Evolutionary conservation across 176 grass and related monocot genomes (phyloP).

Genomic region (Rhynchospora pubera): DNA sequence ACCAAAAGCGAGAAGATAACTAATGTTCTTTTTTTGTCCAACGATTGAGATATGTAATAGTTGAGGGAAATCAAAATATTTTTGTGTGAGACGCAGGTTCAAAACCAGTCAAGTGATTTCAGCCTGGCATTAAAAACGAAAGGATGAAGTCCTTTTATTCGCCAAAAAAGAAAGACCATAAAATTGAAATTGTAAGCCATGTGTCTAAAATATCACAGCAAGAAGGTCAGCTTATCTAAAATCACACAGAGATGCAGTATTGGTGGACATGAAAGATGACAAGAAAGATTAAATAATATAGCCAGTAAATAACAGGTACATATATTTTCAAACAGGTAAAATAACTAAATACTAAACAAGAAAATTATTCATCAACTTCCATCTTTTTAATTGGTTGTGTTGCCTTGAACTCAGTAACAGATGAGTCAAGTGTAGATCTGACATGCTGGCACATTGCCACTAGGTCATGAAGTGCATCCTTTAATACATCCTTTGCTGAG

Average conservation of each 20-base stretch:
- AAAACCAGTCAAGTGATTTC: too few relatives aligned
- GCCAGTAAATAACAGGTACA: neutral
- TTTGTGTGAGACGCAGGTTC: too few relatives aligned
- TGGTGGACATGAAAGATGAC: neutral
- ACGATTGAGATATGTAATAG: too few relatives aligned
- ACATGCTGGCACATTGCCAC: constrained; percentile 53
- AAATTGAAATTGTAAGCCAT: neutral
- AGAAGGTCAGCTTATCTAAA: neutral
- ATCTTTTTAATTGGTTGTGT: constrained; percentile 24
- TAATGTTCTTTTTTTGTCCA: too few relatives aligned
- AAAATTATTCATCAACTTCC: constrained; percentile 17
- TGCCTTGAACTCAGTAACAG: constrained; percentile 35
- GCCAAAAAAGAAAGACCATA: too few relatives aligned
- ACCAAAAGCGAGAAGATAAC: too few relatives aligned
- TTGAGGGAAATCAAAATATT: too few relatives aligned
- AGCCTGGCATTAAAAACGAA: too few relatives aligned
- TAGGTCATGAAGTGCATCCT: constrained; percentile 56
- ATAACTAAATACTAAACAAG: neutral
- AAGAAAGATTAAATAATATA: neutral
- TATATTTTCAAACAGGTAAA: neutral
- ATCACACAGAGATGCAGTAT: neutral
- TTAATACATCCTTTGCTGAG: constrained; percentile 58
- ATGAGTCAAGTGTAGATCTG: constrained; percentile 41
- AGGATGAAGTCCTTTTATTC: too few relatives aligned
- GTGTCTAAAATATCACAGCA: neutral